Percentiles rank a stretch among this genome's conserved stretches.
These are phyloP conservation scores for Blastomyces percursus DNA, from an alignment of 2,329 filamentous ascomycete species.

Conservation along the genomic window DNA sequence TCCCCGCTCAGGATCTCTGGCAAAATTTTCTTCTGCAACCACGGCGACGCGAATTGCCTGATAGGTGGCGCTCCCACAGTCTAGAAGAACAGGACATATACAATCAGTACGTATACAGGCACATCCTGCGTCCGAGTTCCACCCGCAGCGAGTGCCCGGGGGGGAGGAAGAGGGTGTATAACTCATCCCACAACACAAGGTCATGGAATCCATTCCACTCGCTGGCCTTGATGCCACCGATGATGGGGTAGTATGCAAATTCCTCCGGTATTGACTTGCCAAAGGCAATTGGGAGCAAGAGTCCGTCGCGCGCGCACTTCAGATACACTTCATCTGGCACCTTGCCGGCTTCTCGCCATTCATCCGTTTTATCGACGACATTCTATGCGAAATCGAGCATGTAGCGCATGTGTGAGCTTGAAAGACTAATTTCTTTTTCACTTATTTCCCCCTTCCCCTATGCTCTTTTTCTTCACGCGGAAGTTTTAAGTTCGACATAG, in stretches of 20 bases:
- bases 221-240: constrained; percentile 4
- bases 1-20: constrained; percentile 2
- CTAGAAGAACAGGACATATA: neutral
- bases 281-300: constrained; percentile 2
- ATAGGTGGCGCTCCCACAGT: constrained; percentile 5
- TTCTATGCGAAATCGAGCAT: neutral
- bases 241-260: constrained; percentile 3
- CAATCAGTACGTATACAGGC: neutral
- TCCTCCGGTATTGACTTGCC: constrained; percentile 4
- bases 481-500: neutral
- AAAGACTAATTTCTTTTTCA: neutral
- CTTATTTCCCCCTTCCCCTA: neutral
- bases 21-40: constrained; percentile 1
- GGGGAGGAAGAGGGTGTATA: neutral
- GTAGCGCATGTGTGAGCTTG: neutral
- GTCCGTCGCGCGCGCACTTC: constrained; percentile 1
- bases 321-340: constrained; percentile 3
- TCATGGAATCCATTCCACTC: constrained; percentile 6
- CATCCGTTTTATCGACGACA: neutral
- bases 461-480: neutral
- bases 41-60: neutral
- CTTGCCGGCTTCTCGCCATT: neutral
- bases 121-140: neutral
- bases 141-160: neutral
- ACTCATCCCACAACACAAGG: constrained; percentile 5